Evolutionary conservation across 192 early-diverging fungal species (phyloP).

Genomic region (Kappamyces sp.): DNA sequence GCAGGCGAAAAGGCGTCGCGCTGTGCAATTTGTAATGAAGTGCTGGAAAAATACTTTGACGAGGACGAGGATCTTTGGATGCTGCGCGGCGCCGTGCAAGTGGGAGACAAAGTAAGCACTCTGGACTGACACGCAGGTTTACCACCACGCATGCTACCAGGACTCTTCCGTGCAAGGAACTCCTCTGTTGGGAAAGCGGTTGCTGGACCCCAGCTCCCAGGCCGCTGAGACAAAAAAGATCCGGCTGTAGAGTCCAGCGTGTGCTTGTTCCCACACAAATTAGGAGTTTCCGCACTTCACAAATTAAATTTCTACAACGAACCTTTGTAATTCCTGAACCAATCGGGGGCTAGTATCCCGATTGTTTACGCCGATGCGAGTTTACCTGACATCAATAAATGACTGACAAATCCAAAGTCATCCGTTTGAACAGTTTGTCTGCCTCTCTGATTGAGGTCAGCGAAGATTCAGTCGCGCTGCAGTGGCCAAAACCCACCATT

Average conservation of each 20-base stretch:
- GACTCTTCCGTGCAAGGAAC: conserved; percentile 7
- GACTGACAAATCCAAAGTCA: neutral
- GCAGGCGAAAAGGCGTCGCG: conserved; percentile 24
- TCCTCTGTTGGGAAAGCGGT: neutral
- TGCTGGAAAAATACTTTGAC: conserved; percentile 49
- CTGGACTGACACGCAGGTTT: conserved; percentile 1
- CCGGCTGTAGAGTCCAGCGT: too few relatives aligned
- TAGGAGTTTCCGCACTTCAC: too few relatives aligned
- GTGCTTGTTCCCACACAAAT: too few relatives aligned
- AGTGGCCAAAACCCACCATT: conserved; percentile 26
- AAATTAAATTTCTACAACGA: too few relatives aligned
- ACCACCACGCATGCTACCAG: conserved; percentile 9
- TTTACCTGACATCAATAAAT: too few relatives aligned
- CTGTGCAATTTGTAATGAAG: conserved; percentile 47
- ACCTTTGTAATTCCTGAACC: too few relatives aligned
- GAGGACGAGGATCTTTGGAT: conserved; percentile 56
- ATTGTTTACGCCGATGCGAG: too few relatives aligned
- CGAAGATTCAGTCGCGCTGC: conserved; percentile 6
- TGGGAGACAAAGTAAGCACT: conserved; percentile 26
- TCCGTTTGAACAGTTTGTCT: conserved; percentile 2
- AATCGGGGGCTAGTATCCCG: neutral
- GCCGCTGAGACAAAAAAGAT: conserved; percentile 5
- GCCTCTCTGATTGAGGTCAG: conserved; percentile 10
- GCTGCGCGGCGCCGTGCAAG: conserved; percentile 36
- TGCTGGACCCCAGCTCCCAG: neutral